Base-by-base conservation (phyloP, 768 basidiomycete species). In the Pulveroboletus sp. region DNA sequence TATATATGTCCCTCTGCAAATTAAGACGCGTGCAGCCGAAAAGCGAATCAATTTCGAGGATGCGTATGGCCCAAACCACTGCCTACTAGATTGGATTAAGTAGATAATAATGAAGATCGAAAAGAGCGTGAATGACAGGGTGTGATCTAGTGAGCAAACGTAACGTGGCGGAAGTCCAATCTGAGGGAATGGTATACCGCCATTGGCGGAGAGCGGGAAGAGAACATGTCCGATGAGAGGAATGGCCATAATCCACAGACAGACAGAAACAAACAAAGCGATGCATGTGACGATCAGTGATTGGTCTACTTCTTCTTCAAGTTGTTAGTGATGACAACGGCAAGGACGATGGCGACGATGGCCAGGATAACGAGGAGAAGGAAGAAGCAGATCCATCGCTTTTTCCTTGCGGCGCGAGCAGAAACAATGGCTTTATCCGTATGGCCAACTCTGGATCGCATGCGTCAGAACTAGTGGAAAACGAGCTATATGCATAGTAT, bases 361-460 rank as follows among this genome's bases (percentile, higher is more conserved):
- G 84, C 79, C 50, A 86, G 73, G 46, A 93, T 61, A 50, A 90
- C 62, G 48, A 93, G 61, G 48, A 70, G 63, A 52, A 92, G 81
- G 70, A 82, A 64, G 77, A 95, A 95, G 73, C 94, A 97, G 66
- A 95, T 94, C 93, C 93, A 96, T 61, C 93, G 84, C 79, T 95
- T 97, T 71, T 86, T 91, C 52, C 95, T 84, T 19, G 95, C 95
- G 27, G 86, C 80, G 26, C 88, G 79, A 19, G 95, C 95, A 31
- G 87, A 91, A 31, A 71, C 74, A 45, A 97, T 88, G 7, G 94
- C 95, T 62, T 88, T 89, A 40, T 87, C 82, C 1, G 92, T 90
- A 65, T 96, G 88, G 54, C 78, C 74, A 44, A 92, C 70, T 52
- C 93, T 96, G 59, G 6, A 34, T 36, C 14, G 29, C 27, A 41